These are phyloP conservation scores for Colletotrichum sp. DNA, from an alignment of 2,329 filamentous ascomycete genomes.

Conservation along the genomic window DNA sequence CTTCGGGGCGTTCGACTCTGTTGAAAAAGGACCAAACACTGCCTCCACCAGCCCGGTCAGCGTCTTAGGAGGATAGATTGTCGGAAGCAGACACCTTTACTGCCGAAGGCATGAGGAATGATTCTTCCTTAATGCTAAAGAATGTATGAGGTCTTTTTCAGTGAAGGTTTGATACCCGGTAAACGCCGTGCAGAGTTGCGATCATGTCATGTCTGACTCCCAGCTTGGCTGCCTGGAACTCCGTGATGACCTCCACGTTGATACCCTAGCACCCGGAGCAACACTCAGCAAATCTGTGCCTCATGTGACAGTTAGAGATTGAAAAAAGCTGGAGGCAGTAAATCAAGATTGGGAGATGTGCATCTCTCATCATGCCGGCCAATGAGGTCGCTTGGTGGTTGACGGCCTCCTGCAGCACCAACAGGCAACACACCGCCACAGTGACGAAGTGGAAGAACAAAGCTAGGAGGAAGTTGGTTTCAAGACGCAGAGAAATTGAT, in stretches of 20 bases:
- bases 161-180: neutral
- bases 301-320: neutral
- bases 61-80: neutral
- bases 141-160: neutral
- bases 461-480: neutral
- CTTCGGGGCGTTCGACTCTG: neutral
- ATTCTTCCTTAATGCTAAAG: neutral
- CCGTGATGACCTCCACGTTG: neutral
- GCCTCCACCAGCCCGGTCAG: neutral
- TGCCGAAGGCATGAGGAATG: neutral
- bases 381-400: neutral
- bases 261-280: neutral
- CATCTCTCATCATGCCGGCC: neutral
- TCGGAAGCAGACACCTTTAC: neutral
- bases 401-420: neutral
- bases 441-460: neutral
- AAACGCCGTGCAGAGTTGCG: neutral
- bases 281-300: neutral
- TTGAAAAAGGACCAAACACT: neutral
- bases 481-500: accelerated
- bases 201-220: neutral
- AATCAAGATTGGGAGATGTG: neutral
- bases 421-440: neutral
- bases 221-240: neutral
- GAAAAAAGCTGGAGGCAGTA: neutral